Conservation (phyloP, 768 basidiomycete species). For the Rhodotorula babjevae region DNA sequence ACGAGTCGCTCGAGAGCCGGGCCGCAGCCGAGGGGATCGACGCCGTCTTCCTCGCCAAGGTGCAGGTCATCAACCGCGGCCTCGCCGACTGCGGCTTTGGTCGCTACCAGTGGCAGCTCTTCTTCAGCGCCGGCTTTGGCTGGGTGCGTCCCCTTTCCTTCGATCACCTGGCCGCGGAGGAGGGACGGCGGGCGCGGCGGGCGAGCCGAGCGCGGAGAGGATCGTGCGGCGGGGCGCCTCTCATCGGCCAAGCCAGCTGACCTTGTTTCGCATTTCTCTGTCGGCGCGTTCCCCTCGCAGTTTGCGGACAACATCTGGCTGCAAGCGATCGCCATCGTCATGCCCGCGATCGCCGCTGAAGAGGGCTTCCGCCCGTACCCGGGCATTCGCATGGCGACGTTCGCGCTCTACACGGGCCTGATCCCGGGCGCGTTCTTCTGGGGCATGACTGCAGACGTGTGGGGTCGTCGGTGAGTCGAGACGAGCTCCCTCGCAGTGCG, state of each 20-base stretch:
- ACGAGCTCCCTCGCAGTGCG: too few relatives aligned
- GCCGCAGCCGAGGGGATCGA: not conserved
- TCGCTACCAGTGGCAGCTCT: not conserved
- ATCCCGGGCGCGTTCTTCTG: not conserved
- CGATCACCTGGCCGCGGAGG: too few relatives aligned
- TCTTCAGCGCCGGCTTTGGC: not conserved
- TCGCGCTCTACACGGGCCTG: not conserved
- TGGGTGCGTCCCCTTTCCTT: not conserved
- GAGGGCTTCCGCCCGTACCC: not conserved
- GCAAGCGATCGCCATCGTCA: constrained; percentile 1
- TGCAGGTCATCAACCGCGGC: not conserved
- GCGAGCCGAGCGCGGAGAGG: too few relatives aligned
- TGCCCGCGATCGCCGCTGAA: not conserved
- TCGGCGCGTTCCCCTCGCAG: too few relatives aligned
- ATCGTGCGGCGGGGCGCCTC: too few relatives aligned
- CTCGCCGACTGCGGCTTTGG: not conserved
- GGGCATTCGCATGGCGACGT: not conserved
- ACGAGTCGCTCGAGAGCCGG: not conserved
- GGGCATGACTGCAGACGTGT: not conserved
- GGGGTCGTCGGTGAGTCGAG: not conserved
- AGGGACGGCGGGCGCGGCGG: too few relatives aligned
- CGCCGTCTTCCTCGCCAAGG: not conserved
- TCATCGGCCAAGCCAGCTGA: not conserved
- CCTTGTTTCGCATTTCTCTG: not conserved
- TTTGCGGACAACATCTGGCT: constrained; percentile 1